Base-by-base conservation (phyloP, 768 basidiomycete genomes). In the Mycena filopes region DNA sequence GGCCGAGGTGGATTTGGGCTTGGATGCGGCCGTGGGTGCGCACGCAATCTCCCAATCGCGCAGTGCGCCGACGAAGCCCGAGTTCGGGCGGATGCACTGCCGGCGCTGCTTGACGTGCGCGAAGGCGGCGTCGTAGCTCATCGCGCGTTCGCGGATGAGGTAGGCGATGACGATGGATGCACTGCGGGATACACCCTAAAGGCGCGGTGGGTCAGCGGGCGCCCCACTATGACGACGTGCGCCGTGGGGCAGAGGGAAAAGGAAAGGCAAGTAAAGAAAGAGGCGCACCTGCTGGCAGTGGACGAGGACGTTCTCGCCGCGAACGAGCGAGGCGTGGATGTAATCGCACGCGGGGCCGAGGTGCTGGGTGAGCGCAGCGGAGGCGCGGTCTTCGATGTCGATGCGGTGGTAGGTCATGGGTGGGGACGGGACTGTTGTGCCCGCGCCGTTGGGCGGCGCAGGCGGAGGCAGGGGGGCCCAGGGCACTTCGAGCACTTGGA, bases 401-500 rank as follows among this genome's bases (percentile, higher is more conserved):
- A 86, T 80, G 66, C 79, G 80, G 72, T 84, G 77, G 67, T 75
- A 79, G 50, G 81, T n/a, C n/a, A n/a, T n/a, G n/a, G n/a, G n/a
- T n/a, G n/a, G n/a, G n/a, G n/a, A n/a, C n/a, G n/a, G n/a, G n/a
- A n/a, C n/a, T n/a, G n/a, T n/a, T n/a, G n/a, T n/a, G n/a, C n/a
- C n/a, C n/a, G n/a, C n/a, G n/a, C n/a, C n/a, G n/a, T n/a, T n/a
- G n/a, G n/a, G n/a, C n/a, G n/a, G n/a, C n/a, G n/a, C n/a, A n/a
- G n/a, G n/a, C n/a, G n/a, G n/a, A n/a, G n/a, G n/a, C n/a, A n/a
- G n/a, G 4, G 89, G 88, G 7, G 85, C 73, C 89, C 89, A 91
- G 0, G 87, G 86, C 1, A 81, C 84, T 70, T 91, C 89, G 68
- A 90, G 82, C 51, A 89, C 88, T 70, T 90, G 88, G 46, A 91